Evolutionary conservation across 352 stramenopile species (phyloP).

Genomic region (Globisporangium okanoganense): DNA sequence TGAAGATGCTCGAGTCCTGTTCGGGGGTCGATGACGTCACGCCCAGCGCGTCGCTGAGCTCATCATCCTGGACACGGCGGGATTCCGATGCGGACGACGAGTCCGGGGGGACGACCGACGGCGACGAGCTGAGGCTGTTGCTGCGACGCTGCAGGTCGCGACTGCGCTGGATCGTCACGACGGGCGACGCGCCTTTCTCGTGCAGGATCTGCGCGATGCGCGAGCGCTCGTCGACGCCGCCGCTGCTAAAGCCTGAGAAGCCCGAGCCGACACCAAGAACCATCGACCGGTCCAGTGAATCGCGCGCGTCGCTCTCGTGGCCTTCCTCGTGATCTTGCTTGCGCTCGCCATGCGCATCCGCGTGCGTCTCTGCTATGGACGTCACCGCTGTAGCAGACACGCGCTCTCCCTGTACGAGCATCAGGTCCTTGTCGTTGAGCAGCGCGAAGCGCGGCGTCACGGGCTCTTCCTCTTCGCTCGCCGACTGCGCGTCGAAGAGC

Average conservation of each 20-base stretch:
- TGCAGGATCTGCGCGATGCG: constrained; percentile 11
- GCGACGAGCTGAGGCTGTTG: constrained; percentile 24
- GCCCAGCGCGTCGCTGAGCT: constrained; percentile 56
- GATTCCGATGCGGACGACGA: constrained; percentile 5
- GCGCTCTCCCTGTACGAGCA: constrained; percentile 13
- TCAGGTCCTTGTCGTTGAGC: constrained; percentile 48
- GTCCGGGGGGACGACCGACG: constrained; percentile 16
- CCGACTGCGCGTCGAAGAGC: constrained; percentile 14
- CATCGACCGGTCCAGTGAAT: constrained; percentile 54
- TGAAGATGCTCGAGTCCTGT: not conserved
- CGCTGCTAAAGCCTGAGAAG: constrained; percentile 28
- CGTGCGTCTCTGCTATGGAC: constrained; percentile 2
- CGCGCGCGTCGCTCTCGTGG: constrained; percentile 4
- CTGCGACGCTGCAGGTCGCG: not conserved
- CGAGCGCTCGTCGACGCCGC: constrained; percentile 5
- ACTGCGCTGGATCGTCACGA: constrained; percentile 15
- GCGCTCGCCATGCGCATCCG: not conserved
- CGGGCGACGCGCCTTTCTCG: not conserved
- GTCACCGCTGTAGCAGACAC: not conserved
- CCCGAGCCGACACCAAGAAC: constrained; percentile 27
- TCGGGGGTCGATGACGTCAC: constrained; percentile 18
- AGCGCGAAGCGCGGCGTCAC: constrained; percentile 57
- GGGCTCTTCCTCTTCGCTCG: constrained; percentile 23
- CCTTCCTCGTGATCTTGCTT: constrained; percentile 4
- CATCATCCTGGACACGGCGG: constrained; percentile 35